phyloP scores from a whole-genome alignment of 2,329 filamentous ascomycete genomes.

The Lachnellula occidentalis region DNA sequence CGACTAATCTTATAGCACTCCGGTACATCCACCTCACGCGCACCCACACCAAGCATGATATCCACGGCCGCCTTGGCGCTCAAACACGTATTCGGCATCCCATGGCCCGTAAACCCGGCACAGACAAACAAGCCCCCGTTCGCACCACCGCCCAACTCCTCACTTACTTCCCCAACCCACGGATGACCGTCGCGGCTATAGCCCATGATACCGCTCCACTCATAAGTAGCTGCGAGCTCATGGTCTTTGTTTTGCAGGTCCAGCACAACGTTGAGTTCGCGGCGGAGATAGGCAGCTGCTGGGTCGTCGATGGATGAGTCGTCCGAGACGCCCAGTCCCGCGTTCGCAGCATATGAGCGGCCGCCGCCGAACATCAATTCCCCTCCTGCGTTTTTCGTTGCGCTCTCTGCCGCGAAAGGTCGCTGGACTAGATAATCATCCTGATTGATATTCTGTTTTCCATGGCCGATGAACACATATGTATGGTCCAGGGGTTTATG shows the following conservation, averaged over 20 bases:
- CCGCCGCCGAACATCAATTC: conserved; percentile 70
- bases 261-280: conserved; percentile 21
- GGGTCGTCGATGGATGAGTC: conserved; percentile 52
- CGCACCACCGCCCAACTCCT: conserved; percentile 42
- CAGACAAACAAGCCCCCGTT: conserved; percentile 57
- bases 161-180: conserved; percentile 66
- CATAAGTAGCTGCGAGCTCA: conserved; percentile 41
- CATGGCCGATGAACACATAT: conserved; percentile 56
- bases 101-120: conserved; percentile 67
- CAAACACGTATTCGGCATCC: conserved; percentile 69
- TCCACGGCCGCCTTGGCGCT: conserved; percentile 58
- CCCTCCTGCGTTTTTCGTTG: conserved; percentile 30
- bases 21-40: conserved; percentile 40
- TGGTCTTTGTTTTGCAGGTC: conserved; percentile 31
- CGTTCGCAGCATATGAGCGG: conserved; percentile 47
- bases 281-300: conserved; percentile 27
- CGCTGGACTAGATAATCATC: conserved; percentile 72
- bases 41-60: conserved; percentile 46
- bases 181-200: conserved; percentile 62
- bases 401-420: conserved; percentile 37
- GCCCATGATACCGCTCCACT: conserved; percentile 79
- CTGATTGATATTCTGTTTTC: conserved; percentile 38
- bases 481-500: conserved; percentile 21
- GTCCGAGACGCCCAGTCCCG: conserved; percentile 52
- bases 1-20: conserved; percentile 31